Percentiles rank a stretch among this genome's conserved stretches.
These are phyloP conservation scores for Chaetomidium leptoderma DNA, from an alignment of 495 filamentous ascomycete genomes.

Conservation along the genomic window DNA sequence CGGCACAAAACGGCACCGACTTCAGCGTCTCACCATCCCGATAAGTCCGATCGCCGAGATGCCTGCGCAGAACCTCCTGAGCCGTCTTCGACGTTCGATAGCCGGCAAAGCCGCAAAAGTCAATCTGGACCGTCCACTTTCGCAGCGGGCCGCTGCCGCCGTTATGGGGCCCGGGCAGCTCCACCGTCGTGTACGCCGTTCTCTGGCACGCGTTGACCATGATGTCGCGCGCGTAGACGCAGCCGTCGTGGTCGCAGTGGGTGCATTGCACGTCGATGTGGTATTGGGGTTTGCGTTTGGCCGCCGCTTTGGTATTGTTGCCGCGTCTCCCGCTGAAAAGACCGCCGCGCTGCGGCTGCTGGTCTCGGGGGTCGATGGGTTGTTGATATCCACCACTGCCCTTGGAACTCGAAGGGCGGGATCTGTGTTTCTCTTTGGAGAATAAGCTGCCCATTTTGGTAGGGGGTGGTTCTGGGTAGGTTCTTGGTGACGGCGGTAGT, in stretches of 20 bases:
- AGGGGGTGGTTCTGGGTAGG: neutral
- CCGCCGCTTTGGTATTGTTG: neutral
- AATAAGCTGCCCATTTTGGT: constrained; percentile 1
- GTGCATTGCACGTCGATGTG: neutral
- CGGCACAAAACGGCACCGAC: too few relatives aligned
- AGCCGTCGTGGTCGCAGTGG: neutral
- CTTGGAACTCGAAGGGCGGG: neutral
- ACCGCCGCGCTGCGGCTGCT: neutral
- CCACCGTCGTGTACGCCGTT: too few relatives aligned
- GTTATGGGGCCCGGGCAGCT: neutral
- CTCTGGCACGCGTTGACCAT: too few relatives aligned
- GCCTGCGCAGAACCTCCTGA: neutral
- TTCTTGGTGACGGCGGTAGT: neutral
- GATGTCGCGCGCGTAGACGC: too few relatives aligned
- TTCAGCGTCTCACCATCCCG: neutral
- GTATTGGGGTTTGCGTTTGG: neutral
- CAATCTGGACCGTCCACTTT: neutral
- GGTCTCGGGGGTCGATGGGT: neutral
- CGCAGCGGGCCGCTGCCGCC: neutral
- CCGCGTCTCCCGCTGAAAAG: neutral
- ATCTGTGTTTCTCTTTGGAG: neutral
- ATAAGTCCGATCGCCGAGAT: too few relatives aligned
- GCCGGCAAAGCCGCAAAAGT: neutral
- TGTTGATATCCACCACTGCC: neutral
- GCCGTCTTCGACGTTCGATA: neutral